A percentile compares a stretch with the other conserved stretches of the same genome.
Conservation (phyloP, 1,284 basidiomycete species). For the Neolentinus lepideus region DNA sequence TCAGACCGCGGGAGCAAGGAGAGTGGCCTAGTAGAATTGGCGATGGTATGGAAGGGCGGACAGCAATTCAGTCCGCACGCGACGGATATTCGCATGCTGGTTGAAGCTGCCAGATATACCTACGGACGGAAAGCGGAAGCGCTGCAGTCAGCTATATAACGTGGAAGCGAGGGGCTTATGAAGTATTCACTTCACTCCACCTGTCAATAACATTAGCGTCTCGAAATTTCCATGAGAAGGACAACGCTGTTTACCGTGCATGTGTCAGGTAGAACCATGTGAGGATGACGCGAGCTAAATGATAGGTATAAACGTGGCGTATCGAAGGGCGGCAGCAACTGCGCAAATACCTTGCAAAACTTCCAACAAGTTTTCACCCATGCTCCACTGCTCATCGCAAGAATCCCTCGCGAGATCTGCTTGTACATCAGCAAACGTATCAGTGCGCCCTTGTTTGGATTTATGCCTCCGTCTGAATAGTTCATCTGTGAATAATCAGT, state of each 20-base stretch:
- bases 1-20: conserved; percentile 54
- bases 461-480: conserved; percentile 43
- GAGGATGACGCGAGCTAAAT: conserved; percentile 50
- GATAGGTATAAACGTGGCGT: neutral
- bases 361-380: conserved; percentile 52
- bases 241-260: conserved; percentile 5
- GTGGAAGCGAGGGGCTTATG: conserved; percentile 26
- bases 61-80: conserved; percentile 65
- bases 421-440: conserved; percentile 64
- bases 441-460: conserved; percentile 28
- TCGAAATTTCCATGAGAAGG: neutral
- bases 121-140: neutral
- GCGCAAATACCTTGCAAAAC: conserved; percentile 49
- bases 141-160: conserved; percentile 19
- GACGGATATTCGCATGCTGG: conserved; percentile 22
- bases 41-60: conserved; percentile 59
- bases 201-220: conserved; percentile 23
- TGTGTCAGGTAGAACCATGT: conserved; percentile 17
- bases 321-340: neutral
- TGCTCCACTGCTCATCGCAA: conserved; percentile 38
- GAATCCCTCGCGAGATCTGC: conserved; percentile 47
- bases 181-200: conserved; percentile 58
- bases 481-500: conserved; percentile 30
- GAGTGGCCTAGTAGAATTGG: conserved; percentile 41
- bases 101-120: neutral